Percentiles rank a stretch among this genome's conserved stretches.
Conservation (phyloP, 1,284 basidiomycete genomes). For the Fistulinella staudtii region DNA sequence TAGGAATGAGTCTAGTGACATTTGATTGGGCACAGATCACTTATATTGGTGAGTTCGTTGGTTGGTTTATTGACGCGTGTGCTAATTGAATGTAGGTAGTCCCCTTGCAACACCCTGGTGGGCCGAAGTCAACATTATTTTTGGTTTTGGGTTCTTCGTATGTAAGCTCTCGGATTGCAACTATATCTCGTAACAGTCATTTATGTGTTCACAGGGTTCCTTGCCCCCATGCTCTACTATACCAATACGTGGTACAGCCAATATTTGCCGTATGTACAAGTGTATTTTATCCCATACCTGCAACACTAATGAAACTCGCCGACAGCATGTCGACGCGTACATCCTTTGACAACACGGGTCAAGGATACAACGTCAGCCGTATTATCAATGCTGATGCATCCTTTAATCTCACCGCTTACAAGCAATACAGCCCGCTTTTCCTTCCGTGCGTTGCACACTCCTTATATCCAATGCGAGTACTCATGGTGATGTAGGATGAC, state of each 20-base stretch:
- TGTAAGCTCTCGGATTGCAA: conserved; percentile 34
- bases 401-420: conserved; percentile 66
- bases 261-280: conserved; percentile 43
- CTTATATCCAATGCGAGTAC: neutral
- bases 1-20: conserved; percentile 68
- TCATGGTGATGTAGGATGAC: conserved; percentile 29
- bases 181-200: neutral
- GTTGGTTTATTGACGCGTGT: neutral
- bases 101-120: conserved; percentile 69
- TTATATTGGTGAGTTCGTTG: conserved; percentile 33
- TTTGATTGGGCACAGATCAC: conserved; percentile 68
- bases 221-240: conserved; percentile 67
- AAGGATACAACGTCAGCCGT: conserved; percentile 60
- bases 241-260: conserved; percentile 60
- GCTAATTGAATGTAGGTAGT: conserved; percentile 30
- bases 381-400: conserved; percentile 59
- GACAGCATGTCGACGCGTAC: conserved; percentile 46
- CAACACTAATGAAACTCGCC: conserved; percentile 1
- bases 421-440: conserved; percentile 80
- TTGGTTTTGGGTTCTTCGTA: conserved; percentile 75
- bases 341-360: conserved; percentile 63
- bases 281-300: neutral
- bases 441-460: conserved; percentile 50
- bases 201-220: conserved; percentile 39
- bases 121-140: conserved; percentile 77